phyloP scores from a whole-genome alignment of 768 basidiomycete species.

The Amanita thiersii region DNA sequence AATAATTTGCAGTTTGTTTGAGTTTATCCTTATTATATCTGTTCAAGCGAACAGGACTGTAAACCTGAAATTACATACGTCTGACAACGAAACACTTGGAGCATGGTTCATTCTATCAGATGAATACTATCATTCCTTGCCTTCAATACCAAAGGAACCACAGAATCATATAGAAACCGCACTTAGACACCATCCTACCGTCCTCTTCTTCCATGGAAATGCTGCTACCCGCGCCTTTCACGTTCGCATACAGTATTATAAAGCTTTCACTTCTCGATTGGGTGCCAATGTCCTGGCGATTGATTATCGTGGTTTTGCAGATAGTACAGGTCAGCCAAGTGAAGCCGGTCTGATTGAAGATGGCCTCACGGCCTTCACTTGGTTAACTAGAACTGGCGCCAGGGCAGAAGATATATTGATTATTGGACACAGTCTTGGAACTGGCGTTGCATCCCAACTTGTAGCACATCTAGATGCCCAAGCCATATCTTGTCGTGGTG shows the following conservation, averaged over 20 bases:
- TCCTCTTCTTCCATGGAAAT: constrained; percentile 94
- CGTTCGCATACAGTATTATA: constrained; percentile 63
- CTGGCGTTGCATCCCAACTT: constrained; percentile 59
- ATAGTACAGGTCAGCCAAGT: constrained; percentile 73
- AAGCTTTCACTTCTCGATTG: constrained; percentile 55
- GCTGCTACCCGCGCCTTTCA: constrained; percentile 67
- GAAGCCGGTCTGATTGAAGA: constrained; percentile 68
- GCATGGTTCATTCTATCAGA: constrained; percentile 83
- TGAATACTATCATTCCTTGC: constrained; percentile 44
- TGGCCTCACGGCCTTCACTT: constrained; percentile 75
- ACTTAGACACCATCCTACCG: constrained; percentile 52
- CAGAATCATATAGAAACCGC: constrained; percentile 43
- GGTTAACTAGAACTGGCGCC: constrained; percentile 56
- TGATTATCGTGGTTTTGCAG: constrained; percentile 91
- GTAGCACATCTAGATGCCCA: constrained; percentile 40
- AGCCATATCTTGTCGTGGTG: constrained; percentile 30
- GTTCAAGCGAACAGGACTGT: constrained; percentile 75
- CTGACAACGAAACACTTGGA: constrained; percentile 75
- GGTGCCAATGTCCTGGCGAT: constrained; percentile 72
- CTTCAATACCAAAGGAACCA: constrained; percentile 26
- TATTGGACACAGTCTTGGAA: constrained; percentile 85
- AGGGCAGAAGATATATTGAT: constrained; percentile 54
- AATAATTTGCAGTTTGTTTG: no score
- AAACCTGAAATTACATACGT: constrained; percentile 61
- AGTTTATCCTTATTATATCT: no score